phyloP scores from a whole-genome alignment of 2,329 filamentous ascomycete genomes.

The Scytalidium sp. region DNA sequence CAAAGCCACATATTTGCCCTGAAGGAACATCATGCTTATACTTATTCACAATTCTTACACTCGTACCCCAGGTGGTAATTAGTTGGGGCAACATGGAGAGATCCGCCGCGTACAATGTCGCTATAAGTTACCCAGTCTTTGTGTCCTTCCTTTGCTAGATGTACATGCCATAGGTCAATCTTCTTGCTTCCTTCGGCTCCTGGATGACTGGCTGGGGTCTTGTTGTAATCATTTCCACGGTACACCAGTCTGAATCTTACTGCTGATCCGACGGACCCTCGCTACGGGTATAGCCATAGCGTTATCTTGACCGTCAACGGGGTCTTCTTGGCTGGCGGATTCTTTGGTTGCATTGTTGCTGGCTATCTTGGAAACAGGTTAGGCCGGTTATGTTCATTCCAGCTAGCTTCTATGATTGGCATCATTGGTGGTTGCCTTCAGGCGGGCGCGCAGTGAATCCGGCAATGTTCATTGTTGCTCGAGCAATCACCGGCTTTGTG shows the following conservation, averaged over 20 bases:
- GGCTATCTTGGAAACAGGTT: background rate
- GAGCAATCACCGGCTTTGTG: background rate
- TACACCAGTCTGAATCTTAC: background rate
- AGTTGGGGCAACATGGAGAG: too few species aligned
- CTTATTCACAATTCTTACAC: too few species aligned
- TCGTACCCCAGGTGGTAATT: too few species aligned
- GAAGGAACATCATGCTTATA: too few species aligned
- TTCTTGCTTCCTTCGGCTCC: too few species aligned
- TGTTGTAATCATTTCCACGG: too few species aligned
- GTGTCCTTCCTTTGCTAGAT: too few species aligned
- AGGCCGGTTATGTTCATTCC: background rate
- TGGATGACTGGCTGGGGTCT: too few species aligned
- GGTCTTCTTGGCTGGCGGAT: background rate
- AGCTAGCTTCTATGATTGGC: background rate
- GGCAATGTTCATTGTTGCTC: slow-evolving; percentile 1
- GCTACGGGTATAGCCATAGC: background rate
- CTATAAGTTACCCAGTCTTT: too few species aligned
- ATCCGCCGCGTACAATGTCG: too few species aligned
- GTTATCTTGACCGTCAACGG: background rate
- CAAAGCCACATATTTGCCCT: too few species aligned
- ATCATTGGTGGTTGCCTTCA: slow-evolving; percentile 1
- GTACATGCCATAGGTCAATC: too few species aligned
- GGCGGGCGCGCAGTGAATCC: background rate
- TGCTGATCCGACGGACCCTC: background rate
- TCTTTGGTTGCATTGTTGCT: background rate